phyloP scores from a whole-genome alignment of 805 yeast genomes.

The Wickerhamiella lipophila region DNA sequence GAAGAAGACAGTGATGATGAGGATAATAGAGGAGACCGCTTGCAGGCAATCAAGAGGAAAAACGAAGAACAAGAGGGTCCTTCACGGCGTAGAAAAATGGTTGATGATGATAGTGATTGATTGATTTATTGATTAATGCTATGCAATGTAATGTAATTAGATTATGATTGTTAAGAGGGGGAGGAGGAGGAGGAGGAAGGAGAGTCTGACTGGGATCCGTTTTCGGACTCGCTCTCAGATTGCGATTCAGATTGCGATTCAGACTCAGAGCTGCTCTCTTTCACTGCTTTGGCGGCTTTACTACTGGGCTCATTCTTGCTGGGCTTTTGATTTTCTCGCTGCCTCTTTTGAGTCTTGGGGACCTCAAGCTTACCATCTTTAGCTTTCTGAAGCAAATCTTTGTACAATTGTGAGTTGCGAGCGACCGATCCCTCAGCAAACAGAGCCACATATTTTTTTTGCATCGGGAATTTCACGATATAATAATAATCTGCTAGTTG shows the following conservation, averaged over 20 bases:
- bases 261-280: not conserved
- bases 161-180: not conserved
- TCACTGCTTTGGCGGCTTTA: not conserved
- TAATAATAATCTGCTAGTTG: constrained; percentile 50
- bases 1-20: constrained; percentile 24
- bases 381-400: constrained; percentile 40
- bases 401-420: constrained; percentile 39
- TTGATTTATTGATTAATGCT: too few species aligned
- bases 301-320: not conserved
- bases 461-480: constrained; percentile 61
- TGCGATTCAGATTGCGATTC: too few species aligned
- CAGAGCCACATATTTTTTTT: constrained; percentile 65
- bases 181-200: too few species aligned
- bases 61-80: constrained; percentile 14
- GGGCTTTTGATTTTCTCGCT: not conserved
- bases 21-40: constrained; percentile 21
- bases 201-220: not conserved
- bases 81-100: constrained; percentile 15
- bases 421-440: constrained; percentile 38
- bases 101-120: constrained; percentile 18
- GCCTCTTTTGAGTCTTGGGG: not conserved
- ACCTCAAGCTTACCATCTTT: constrained; percentile 41
- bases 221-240: not conserved
- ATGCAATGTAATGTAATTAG: not conserved
- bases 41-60: constrained; percentile 9